These are phyloP conservation scores for Candolleomyces eurysporus DNA, from an alignment of 768 basidiomycete species.

Conservation along the genomic window DNA sequence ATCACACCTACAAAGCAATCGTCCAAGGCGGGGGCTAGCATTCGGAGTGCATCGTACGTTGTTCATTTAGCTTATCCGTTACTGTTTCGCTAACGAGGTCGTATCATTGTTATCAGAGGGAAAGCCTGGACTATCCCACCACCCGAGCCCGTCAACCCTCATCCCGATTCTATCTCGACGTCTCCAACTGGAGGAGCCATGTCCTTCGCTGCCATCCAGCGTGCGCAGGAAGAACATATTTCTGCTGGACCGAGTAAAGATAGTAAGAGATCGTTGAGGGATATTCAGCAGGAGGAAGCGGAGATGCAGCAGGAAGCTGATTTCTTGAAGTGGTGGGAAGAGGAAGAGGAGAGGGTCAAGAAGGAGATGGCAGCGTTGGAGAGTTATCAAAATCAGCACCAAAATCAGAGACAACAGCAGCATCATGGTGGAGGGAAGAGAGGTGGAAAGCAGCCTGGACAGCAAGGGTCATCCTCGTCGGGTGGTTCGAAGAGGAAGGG, in stretches of 20 bases:
- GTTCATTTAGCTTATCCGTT: neutral
- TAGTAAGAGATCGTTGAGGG: slow-evolving; percentile 62
- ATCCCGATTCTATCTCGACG: slow-evolving; percentile 13
- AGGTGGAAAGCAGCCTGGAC: neutral
- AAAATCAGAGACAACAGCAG: neutral
- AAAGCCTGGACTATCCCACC: slow-evolving; percentile 69
- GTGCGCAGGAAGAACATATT: slow-evolving; percentile 55
- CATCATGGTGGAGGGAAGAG: neutral
- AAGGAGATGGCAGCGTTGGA: slow-evolving; percentile 37
- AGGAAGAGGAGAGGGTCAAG: slow-evolving; percentile 73
- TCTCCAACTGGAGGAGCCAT: slow-evolving; percentile 33
- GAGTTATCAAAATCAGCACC: slow-evolving; percentile 5
- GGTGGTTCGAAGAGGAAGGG: too few species aligned
- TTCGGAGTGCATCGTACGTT: slow-evolving; percentile 52
- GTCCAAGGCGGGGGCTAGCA: slow-evolving; percentile 18
- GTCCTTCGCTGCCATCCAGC: slow-evolving; percentile 85
- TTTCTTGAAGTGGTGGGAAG: slow-evolving; percentile 88
- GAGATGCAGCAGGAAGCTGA: slow-evolving; percentile 67
- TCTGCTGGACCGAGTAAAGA: slow-evolving; percentile 26
- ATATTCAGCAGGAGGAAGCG: slow-evolving; percentile 86
- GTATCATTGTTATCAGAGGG: slow-evolving; percentile 22
- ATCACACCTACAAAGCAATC: slow-evolving; percentile 58
- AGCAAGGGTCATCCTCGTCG: neutral
- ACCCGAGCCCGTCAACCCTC: slow-evolving; percentile 37
- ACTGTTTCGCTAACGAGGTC: neutral